Conservation (phyloP, 2,329 filamentous ascomycete species). For the Scytalidium lignicola region DNA sequence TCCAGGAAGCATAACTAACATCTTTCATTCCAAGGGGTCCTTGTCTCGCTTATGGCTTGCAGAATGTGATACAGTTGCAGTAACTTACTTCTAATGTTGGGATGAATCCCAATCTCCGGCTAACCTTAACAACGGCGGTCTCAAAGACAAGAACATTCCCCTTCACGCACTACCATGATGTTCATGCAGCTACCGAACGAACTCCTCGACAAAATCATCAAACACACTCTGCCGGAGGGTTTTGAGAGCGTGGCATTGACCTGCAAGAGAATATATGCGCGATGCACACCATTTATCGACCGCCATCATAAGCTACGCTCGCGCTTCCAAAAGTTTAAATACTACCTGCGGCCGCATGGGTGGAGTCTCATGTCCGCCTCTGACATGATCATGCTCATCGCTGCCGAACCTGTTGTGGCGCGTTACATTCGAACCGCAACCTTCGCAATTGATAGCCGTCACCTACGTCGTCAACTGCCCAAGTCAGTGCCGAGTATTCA, state of each 20-base stretch:
- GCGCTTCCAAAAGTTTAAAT: constrained; percentile 3
- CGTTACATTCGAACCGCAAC: constrained; percentile 7
- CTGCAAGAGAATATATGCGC: constrained; percentile 6
- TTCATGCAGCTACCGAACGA: constrained; percentile 5
- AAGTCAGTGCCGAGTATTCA: constrained; percentile 5
- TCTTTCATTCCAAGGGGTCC: too few species aligned
- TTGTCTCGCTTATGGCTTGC: too few species aligned
- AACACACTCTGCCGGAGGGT: constrained; percentile 6
- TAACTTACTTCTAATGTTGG: too few species aligned
- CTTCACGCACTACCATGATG: too few species aligned
- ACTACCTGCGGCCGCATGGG: background rate
- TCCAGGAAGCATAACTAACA: too few species aligned
- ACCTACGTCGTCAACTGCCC: background rate
- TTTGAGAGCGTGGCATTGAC: constrained; percentile 7
- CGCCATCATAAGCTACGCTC: constrained; percentile 5
- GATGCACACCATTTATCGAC: constrained; percentile 5
- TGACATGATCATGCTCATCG: constrained; percentile 5
- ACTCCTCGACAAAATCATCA: constrained; percentile 5
- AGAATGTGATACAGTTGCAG: too few species aligned
- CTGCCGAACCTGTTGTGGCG: constrained; percentile 6
- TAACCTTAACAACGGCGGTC: too few species aligned
- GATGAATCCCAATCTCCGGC: too few species aligned
- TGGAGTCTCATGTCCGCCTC: constrained; percentile 2
- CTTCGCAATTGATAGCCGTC: constrained; percentile 3
- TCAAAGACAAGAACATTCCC: too few species aligned